Evolutionary conservation across 768 basidiomycete species (phyloP).

Genomic region (Boletus coccyginus): DNA sequence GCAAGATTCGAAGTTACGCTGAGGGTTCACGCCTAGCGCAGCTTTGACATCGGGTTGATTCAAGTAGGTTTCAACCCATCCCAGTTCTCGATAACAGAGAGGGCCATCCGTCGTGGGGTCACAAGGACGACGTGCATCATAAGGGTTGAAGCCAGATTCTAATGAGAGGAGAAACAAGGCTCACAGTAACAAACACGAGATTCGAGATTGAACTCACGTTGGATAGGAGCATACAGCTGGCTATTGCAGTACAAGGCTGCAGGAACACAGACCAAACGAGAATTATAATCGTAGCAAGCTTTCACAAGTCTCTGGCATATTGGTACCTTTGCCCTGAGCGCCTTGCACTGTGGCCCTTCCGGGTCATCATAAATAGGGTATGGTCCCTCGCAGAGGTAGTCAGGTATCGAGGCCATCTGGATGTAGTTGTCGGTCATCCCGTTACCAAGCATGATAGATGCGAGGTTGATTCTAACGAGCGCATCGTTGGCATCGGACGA

Average conservation of each 20-base stretch:
- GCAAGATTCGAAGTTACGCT: conserved; percentile 63
- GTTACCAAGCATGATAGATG: conserved; percentile 83
- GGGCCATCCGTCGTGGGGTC: conserved; percentile 67
- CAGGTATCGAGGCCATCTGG: conserved; percentile 79
- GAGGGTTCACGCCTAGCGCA: conserved; percentile 69
- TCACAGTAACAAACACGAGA: not conserved
- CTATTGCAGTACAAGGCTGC: conserved; percentile 78
- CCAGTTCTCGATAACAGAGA: conserved; percentile 77
- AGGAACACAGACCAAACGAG: conserved; percentile 65
- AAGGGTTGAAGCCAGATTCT: conserved; percentile 82
- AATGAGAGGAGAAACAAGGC: not conserved
- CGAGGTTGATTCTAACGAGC: conserved; percentile 73
- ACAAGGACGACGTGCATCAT: conserved; percentile 80
- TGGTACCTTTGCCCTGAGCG: conserved; percentile 61
- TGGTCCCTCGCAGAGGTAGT: conserved; percentile 79
- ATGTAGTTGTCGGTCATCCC: conserved; percentile 80
- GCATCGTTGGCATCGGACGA: conserved; percentile 37
- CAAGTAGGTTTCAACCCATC: conserved; percentile 87
- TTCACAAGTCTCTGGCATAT: conserved; percentile 74
- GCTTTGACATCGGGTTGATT: conserved; percentile 75
- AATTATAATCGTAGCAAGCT: conserved; percentile 62
- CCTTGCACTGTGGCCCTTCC: conserved; percentile 60
- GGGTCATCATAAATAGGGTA: conserved; percentile 78
- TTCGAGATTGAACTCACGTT: conserved; percentile 45
- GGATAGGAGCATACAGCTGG: conserved; percentile 68